Evolutionary conservation across 192 early-diverging fungal species (phyloP).

Genomic region (Phlyctochytrium arcticum): DNA sequence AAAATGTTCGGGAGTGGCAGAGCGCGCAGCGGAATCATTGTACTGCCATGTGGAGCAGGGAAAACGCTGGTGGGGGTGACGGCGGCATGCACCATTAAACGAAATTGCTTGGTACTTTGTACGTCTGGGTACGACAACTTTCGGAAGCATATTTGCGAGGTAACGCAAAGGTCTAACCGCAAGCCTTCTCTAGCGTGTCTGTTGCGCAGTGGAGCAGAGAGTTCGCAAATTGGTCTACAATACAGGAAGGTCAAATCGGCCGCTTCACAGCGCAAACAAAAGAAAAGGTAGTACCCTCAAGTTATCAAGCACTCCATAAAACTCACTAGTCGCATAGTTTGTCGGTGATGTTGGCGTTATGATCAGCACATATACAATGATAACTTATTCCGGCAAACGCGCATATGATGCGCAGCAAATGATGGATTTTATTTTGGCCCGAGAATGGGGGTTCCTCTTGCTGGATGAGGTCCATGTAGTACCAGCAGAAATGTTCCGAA

Average conservation of each 20-base stretch:
- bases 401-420: constrained; percentile 91
- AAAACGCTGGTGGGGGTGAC: constrained; percentile 98
- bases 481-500: constrained; percentile 91
- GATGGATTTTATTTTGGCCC: constrained; percentile 87
- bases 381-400: constrained; percentile 87
- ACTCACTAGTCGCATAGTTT: too few relatives aligned
- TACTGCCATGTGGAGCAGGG: constrained; percentile 95
- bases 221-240: constrained; percentile 91
- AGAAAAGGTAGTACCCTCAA: constrained; percentile 54
- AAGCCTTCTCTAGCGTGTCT: constrained; percentile 74
- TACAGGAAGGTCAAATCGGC: constrained; percentile 88
- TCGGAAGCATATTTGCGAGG: neutral
- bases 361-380: constrained; percentile 97
- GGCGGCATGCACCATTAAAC: constrained; percentile 94
- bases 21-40: constrained; percentile 94
- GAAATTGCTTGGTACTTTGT: constrained; percentile 90
- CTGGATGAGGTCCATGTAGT: constrained; percentile 99
- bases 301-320: too few relatives aligned
- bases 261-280: constrained; percentile 93
- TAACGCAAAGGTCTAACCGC: neutral
- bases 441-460: constrained; percentile 97
- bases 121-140: constrained; percentile 70
- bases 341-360: constrained; percentile 85
- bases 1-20: constrained; percentile 98
- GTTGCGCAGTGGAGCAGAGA: constrained; percentile 99